Evolutionary conservation across 208 protist species (phyloP), one percentile per base, ranked within the genome.

Genomic region (Leishmania tropica): DNA sequence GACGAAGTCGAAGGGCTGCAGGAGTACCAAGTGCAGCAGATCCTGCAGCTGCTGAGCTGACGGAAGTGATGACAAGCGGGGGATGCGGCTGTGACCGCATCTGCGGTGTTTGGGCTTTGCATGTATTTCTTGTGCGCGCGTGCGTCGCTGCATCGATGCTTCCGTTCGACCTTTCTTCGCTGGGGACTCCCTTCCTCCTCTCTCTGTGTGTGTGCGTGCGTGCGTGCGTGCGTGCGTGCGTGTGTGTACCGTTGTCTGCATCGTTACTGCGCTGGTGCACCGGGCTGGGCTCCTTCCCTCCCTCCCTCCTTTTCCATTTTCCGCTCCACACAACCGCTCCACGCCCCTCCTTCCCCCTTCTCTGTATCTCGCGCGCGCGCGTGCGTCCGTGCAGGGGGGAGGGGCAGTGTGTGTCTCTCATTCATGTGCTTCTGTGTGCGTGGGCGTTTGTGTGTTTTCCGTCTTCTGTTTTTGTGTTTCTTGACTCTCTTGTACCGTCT

Each of bases 1-100:
- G 77, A 80, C 40, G 81, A 84, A 7, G 58, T 62, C 8, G 70
- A 76, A 31, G 76, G 77, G 1, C 56, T 80, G 81, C 68, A 76
- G 68, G 70, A 76, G 40, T 80, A 84, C 71, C 76, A 77, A 68
- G 81, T 84, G 51, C 67, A 84, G 70, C 68, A 84, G 35, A 81
- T 84, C 51, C 40, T 84, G 75, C 17, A 76, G 58, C 58, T 77
- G 51, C 76, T 84, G 31, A 77, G 64, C 76, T 80, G 40, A 85
- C n/a, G 28, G 37, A 6, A 45, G 71, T 8, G 37, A 37, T 37
- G 11, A 11, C 24, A 65, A 37, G n/a, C 60, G 60, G n/a, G 11
- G n/a, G 56, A n/a, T 60, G 56, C 56, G 56, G 56, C 56, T 62
- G 56, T 62, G 56, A 5, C 56, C 7, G 56, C 31, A 24, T 8